Base-by-base conservation (phyloP, 2,329 filamentous ascomycete genomes). In the Beauveria australis region DNA sequence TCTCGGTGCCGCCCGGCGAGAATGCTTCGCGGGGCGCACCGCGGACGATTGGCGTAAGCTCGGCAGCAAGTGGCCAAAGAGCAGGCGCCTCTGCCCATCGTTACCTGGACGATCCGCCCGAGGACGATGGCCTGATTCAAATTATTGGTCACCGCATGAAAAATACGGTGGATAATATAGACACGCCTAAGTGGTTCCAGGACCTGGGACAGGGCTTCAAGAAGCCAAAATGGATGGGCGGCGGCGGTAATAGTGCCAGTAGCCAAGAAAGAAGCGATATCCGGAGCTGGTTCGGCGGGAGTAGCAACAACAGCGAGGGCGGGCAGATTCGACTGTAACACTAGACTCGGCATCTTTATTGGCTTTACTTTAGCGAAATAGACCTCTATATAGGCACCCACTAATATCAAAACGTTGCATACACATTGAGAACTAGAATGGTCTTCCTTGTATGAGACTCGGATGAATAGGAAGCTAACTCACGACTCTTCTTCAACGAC, bases 81-180 rank as follows among this genome's bases (percentile, higher is more conserved):
- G 70, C 66, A 60, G 69, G 73, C 47, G 63, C 63, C 22, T 53
- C 69, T 18, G 64, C 64, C 12, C 62, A 67, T 40, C 52, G 72
- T 30, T 65, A 73, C 43, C 69, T 76, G 33, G 72, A 81, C 22
- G 81, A 83, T 0, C 81, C 82, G 8, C 80, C 83, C 1, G 87
- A 89, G 37, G 86, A 92, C 16, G 89, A 91, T 59, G 91, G 87
- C 65, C 91, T 96, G 72, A 92, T 97, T 69, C 83, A 89, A 65
- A 87, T 88, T 40, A 85, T 97, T 63, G 86, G 89, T 0, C 89
- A 95, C 70, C 82, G 93, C 41, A 87, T 99, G 67, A 89, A 87
- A 74, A 99, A 99, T 69, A 97, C 94, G 0, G 85, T 97, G 57
- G 93, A 97, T 63, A 89, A 86, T 0, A 81, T 91, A 2, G 88